These are phyloP conservation scores for Candida boidinii DNA, from an alignment of 805 yeast species.

Conservation along the genomic window DNA sequence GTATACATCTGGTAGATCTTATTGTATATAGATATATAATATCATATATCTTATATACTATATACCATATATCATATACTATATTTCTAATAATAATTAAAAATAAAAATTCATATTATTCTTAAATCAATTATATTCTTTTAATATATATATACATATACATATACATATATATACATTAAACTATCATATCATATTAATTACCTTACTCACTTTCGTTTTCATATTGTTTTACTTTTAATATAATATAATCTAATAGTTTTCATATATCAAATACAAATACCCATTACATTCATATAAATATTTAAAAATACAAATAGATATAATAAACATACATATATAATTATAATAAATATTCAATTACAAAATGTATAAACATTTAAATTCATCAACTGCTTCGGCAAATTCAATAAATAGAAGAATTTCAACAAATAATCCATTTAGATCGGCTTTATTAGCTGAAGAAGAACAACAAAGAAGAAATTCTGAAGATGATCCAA, in stretches of 20 bases:
- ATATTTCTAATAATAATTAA: too few species aligned
- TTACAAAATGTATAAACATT: constrained; percentile 20
- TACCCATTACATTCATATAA: neutral
- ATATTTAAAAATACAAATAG: neutral
- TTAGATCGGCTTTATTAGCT: constrained; percentile 38
- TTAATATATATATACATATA: too few species aligned
- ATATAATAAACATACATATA: neutral
- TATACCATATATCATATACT: too few species aligned
- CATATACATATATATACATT: too few species aligned
- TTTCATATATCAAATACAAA: neutral
- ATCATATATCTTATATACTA: too few species aligned
- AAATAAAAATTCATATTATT: too few species aligned
- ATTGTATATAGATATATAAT: too few species aligned
- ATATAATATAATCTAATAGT: neutral
- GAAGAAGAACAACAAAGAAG: constrained; percentile 17
- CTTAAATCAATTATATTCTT: too few species aligned
- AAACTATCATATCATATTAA: too few species aligned
- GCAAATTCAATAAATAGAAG: constrained; percentile 32
- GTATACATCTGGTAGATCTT: too few species aligned
- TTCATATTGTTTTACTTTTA: neutral
- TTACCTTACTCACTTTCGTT: too few species aligned
- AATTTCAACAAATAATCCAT: constrained; percentile 66
- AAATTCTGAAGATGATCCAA: constrained; percentile 9
- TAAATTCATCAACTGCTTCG: constrained; percentile 22
- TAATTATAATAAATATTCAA: neutral